Evolutionary conservation across 2,329 filamentous ascomycete species (phyloP).

Genomic region (Calcarisporium arbuscula): DNA sequence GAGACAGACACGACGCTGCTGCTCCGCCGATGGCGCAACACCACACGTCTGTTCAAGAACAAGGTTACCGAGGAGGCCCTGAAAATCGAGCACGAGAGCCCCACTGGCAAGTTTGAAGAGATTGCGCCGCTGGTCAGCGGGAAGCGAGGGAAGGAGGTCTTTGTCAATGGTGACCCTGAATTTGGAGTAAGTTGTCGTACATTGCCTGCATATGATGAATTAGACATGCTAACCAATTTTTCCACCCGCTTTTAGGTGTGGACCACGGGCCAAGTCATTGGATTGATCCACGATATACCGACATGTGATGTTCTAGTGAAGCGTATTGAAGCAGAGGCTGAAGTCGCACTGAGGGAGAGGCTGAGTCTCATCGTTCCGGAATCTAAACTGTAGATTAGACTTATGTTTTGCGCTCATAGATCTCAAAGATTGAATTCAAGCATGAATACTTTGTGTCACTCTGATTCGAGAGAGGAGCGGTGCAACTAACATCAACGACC

Average conservation of each 20-base stretch:
- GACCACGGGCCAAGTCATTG: constrained; percentile 95
- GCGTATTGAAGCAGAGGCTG: constrained; percentile 72
- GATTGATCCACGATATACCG: constrained; percentile 76
- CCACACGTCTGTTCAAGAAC: constrained; percentile 80
- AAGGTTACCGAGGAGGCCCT: constrained; percentile 76
- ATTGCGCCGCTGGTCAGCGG: constrained; percentile 84
- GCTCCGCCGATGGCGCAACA: constrained; percentile 88
- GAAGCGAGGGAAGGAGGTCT: constrained; percentile 85
- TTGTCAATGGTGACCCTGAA: constrained; percentile 84
- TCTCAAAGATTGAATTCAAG: too few relatives aligned
- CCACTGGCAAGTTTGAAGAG: constrained; percentile 81
- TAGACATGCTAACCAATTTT: constrained; percentile 12
- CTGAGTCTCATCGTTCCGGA: constrained; percentile 47
- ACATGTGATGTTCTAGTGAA: constrained; percentile 63
- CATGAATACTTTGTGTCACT: too few relatives aligned
- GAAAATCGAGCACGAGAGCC: constrained; percentile 77
- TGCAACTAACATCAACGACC: too few relatives aligned
- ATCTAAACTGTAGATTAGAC: constrained; percentile 52
- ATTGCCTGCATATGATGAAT: constrained; percentile 6
- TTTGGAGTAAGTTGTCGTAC: constrained; percentile 62
- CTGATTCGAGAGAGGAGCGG: too few relatives aligned
- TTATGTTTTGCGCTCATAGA: too few relatives aligned
- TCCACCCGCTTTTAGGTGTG: constrained; percentile 59
- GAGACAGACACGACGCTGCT: constrained; percentile 91
- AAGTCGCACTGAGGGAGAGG: constrained; percentile 56